Base-by-base conservation (phyloP, 306 rosid genomes). In the Pyrus bretschneideri region DNA sequence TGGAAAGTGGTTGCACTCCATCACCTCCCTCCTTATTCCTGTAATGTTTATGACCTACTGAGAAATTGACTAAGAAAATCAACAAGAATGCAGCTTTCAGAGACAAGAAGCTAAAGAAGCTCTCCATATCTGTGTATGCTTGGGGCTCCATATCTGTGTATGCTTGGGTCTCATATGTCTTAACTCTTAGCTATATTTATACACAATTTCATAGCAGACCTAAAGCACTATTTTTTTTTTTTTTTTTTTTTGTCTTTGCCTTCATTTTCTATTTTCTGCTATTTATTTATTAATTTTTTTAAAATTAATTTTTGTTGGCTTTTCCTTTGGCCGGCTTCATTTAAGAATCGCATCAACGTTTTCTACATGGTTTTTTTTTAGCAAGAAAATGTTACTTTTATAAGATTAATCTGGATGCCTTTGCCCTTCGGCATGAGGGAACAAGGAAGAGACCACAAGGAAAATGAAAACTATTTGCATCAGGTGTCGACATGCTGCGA, bases 1-100 rank as follows among this genome's bases (percentile, higher is more conserved):
- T 72, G 71, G 86, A 83, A 52, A 79, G 79, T 4, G 86, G 81
- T 59, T 83, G 86, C 18, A 79, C 68, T 17, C 76, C 83, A 33
- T 83, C 86, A 46, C 80, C 75, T 1, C 70, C 64, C 17, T 65
- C 35, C 45, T 7, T 68, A 13, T 38, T 21, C 9, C 40, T 25
- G 11, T 42, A 4, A 71, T 45, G 21, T 49, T 49, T 29, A 45
- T 57, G 72, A 71, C 66, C 78, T 31, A 13, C 42, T 9, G 60
- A 9, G 3, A 59, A 29, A 17, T 57, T 61, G 44, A 58, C 35
- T 11, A 66, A 14, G 14, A 46, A 69, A 40, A 76, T 23, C 40
- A 42, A 23, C 19, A 75, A 11, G 30, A 44, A 5, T 19, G 67
- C 10, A 23, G 72, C n/a, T 9, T 76, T 81, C 62, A 70, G 14